Evolutionary conservation across 257 asterid species (phyloP).

Genomic region (Solanum tarijense): DNA sequence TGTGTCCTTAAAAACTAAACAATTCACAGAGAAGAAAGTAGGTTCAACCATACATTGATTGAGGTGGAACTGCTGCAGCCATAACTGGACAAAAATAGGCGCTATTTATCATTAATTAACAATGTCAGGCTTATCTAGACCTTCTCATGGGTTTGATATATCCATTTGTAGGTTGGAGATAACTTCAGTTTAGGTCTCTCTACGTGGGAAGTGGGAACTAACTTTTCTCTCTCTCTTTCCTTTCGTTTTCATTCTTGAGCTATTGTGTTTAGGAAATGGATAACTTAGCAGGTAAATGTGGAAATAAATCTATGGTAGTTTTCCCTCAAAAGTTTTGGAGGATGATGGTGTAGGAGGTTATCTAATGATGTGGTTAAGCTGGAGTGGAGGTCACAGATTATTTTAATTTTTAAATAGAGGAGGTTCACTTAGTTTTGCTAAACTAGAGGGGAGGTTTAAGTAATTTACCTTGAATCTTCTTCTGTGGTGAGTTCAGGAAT

Average conservation of each 20-base stretch:
- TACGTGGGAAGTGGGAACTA: background rate
- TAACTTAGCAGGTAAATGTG: background rate
- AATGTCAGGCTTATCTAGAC: background rate
- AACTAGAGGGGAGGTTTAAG: background rate
- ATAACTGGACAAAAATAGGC: background rate
- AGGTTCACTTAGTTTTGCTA: background rate
- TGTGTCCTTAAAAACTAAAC: background rate
- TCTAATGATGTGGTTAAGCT: background rate
- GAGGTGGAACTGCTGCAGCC: background rate
- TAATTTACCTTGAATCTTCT: background rate
- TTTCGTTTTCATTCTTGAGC: background rate
- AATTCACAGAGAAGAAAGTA: background rate
- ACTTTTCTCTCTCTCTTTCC: background rate
- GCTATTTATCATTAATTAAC: background rate
- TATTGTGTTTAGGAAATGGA: background rate
- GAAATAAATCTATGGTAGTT: background rate
- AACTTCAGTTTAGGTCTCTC: background rate
- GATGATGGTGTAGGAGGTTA: background rate
- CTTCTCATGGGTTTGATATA: background rate
- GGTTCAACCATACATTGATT: background rate
- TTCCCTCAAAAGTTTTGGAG: background rate
- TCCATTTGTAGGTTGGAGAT: background rate
- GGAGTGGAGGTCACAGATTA: background rate
- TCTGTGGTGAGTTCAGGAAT: background rate
- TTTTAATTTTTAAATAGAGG: background rate